Evolutionary conservation across 306 rosid species (phyloP).

Genomic region (Quillaja saponaria): DNA sequence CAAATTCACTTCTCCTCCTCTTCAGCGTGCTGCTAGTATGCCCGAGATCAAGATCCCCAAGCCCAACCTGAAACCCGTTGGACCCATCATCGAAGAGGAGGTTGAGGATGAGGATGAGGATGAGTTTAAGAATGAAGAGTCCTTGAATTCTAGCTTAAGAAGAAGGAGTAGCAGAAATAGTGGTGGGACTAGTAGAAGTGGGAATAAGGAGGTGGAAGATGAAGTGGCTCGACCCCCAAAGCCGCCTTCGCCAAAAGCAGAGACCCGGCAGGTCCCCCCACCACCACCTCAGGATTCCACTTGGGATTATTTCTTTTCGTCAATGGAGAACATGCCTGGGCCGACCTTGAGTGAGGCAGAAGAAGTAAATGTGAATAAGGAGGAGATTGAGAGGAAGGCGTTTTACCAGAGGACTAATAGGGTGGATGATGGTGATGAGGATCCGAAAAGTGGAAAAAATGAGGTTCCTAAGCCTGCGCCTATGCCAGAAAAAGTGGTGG

Average conservation of each 20-base stretch:
- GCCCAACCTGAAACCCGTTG: slow-evolving; percentile 34
- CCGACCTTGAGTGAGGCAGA: slow-evolving; percentile 49
- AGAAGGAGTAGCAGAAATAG: slow-evolving; percentile 28
- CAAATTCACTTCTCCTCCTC: slow-evolving; percentile 28
- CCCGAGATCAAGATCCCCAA: slow-evolving; percentile 59
- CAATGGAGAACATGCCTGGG: slow-evolving; percentile 53
- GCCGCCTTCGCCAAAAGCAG: slow-evolving; percentile 40
- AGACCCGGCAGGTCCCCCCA: slow-evolving; percentile 26
- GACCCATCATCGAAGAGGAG: slow-evolving; percentile 49
- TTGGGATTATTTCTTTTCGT: slow-evolving; percentile 62
- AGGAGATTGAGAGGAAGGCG: slow-evolving; percentile 40
- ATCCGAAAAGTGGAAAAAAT: slow-evolving; percentile 10
- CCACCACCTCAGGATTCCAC: slow-evolving; percentile 39
- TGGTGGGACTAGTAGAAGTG: slow-evolving; percentile 29
- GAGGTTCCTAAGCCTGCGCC: slow-evolving; percentile 23
- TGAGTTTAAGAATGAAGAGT: slow-evolving; percentile 48
- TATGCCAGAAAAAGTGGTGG: slow-evolving; percentile 31
- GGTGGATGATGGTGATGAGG: slow-evolving; percentile 33
- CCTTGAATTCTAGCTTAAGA: slow-evolving; percentile 40
- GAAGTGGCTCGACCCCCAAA: slow-evolving; percentile 41
- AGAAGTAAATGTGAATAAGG: slow-evolving; percentile 31
- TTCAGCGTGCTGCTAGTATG: slow-evolving; percentile 72
- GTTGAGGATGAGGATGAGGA: slow-evolving; percentile 53
- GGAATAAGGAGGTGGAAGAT: slow-evolving; percentile 29
- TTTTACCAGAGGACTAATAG: slow-evolving; percentile 42